These are phyloP conservation scores for Dactylis glomerata DNA, from an alignment of 176 grass and related monocot species.

Conservation along the genomic window DNA sequence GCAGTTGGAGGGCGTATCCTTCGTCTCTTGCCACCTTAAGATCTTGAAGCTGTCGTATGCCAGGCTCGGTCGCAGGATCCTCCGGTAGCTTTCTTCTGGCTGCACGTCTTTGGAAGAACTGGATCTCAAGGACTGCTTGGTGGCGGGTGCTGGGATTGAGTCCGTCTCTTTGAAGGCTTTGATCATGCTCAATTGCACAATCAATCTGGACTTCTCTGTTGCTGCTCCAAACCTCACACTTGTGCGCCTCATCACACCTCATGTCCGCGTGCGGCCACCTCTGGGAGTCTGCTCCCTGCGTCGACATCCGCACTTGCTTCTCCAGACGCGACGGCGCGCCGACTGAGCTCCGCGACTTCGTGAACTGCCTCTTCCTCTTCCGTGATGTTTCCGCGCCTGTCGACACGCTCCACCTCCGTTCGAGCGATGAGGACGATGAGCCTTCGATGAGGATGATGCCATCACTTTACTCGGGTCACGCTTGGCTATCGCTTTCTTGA, in stretches of 20 bases:
- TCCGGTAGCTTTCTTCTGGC: background rate
- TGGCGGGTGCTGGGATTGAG: background rate
- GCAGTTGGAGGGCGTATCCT: background rate
- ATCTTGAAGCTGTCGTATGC: background rate
- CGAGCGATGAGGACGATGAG: too few species aligned
- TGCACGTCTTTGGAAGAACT: slow-evolving; percentile 25
- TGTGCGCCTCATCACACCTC: background rate
- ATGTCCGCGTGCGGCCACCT: too few species aligned
- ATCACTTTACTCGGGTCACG: too few species aligned
- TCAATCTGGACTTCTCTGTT: background rate
- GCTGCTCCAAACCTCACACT: slow-evolving; percentile 19
- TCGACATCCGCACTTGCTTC: too few species aligned
- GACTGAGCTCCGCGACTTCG: too few species aligned
- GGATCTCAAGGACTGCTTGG: slow-evolving; percentile 12
- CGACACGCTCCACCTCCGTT: too few species aligned
- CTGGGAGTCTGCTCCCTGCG: too few species aligned
- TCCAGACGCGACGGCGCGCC: too few species aligned
- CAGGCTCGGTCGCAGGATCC: background rate
- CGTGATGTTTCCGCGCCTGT: too few species aligned
- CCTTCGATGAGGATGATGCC: too few species aligned
- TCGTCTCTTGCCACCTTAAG: slow-evolving; percentile 20
- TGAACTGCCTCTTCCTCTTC: too few species aligned
- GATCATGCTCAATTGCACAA: slow-evolving; percentile 14
- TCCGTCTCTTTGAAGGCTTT: slow-evolving; percentile 24
- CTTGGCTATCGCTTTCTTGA: slow-evolving; percentile 46